Percentiles rank a stretch among this genome's conserved stretches.
phyloP scores from a whole-genome alignment of 805 yeast species.

The Saccharomyces mikatae region DNA sequence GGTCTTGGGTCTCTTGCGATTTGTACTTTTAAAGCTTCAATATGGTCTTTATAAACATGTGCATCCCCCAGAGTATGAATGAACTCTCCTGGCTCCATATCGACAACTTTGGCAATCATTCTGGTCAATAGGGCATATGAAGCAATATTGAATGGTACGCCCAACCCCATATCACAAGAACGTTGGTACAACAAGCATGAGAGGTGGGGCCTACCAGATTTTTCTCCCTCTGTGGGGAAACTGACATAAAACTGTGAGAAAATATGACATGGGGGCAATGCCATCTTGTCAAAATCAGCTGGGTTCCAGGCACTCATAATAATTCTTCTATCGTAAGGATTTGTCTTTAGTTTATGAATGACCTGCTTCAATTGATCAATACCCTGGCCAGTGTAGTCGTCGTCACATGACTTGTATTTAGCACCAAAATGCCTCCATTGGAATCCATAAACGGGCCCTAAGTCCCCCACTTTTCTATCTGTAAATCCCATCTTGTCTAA shows the following conservation, averaged over 20 bases:
- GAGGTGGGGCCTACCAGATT: conserved; percentile 50
- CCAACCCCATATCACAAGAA: conserved; percentile 99
- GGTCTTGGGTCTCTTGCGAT: conserved; percentile 60
- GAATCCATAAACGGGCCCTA: conserved; percentile 98
- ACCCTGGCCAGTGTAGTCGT: conserved; percentile 83
- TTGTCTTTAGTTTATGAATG: conserved; percentile 69
- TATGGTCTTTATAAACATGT: conserved; percentile 88
- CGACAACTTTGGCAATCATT: conserved; percentile 95
- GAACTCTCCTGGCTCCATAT: conserved; percentile 91
- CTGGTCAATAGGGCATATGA: conserved; percentile 86
- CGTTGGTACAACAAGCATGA: conserved; percentile 91
- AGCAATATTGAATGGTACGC: conserved; percentile 97
- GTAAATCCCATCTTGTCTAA: conserved; percentile 75
- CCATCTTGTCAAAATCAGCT: conserved; percentile 88
- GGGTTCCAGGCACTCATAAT: conserved; percentile 98
- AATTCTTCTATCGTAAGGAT: conserved; percentile 91
- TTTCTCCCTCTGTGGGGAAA: conserved; percentile 48
- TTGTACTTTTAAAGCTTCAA: conserved; percentile 83
- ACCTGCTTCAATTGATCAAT: conserved; percentile 81
- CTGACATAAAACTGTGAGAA: conserved; percentile 91
- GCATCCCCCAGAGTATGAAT: conserved; percentile 95
- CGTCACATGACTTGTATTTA: conserved; percentile 73
- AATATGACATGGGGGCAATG: conserved; percentile 97
- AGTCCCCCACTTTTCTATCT: conserved; percentile 81
- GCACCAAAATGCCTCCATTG: conserved; percentile 99